Base-by-base conservation (phyloP, 768 basidiomycete species). In the Rhodotorula babjevae region DNA sequence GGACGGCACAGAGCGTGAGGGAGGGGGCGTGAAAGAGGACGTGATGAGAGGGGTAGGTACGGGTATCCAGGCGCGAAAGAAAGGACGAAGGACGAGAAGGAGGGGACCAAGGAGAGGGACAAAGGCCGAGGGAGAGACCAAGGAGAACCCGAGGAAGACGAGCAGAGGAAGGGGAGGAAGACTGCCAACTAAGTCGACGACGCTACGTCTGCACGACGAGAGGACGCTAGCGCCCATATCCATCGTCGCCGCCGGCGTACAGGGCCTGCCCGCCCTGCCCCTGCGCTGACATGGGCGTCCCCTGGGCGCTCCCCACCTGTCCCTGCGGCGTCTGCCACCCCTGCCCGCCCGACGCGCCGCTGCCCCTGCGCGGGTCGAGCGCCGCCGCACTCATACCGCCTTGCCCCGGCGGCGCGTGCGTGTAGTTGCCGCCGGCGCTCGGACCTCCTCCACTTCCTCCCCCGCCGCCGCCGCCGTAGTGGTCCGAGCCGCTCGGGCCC, bases 251-350 rank as follows among this genome's bases (percentile, higher is more conserved):
- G 23, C 57, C 57, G 33, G 21, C 57, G 25, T 36, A 33, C 21
- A 58, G 29, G 36, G 33, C 19, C 57, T 58, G 33, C 57, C 2
- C 29, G 31, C 33, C 31, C 14, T 55, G 56, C 33, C 19, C 31
- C 19, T 58, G 36, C 36, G 36, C 36, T 9, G 36, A 36, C 57
- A 40, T 14, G 33, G 57, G 57, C 33, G 57, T 58, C 23, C 36
- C n/a, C 33, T 58, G 46, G 25, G 62, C 53, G 55, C 61, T 68
- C 15, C 53, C 5, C 44, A 46, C 44, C 44, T 46, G 44, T 11
- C 44, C 61, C 53, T 57, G 53, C 36, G 67, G 67, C n/a, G 67
- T 68, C 46, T 68, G 67, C 50, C 62, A 68, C 29, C 67, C 65
- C 2, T 44, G n/a, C 7, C 53, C 59, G 25, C 36, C 31, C 67